Evolutionary conservation across 1,284 basidiomycete genomes (phyloP).

Genomic region (Sporisorium graminicola): DNA sequence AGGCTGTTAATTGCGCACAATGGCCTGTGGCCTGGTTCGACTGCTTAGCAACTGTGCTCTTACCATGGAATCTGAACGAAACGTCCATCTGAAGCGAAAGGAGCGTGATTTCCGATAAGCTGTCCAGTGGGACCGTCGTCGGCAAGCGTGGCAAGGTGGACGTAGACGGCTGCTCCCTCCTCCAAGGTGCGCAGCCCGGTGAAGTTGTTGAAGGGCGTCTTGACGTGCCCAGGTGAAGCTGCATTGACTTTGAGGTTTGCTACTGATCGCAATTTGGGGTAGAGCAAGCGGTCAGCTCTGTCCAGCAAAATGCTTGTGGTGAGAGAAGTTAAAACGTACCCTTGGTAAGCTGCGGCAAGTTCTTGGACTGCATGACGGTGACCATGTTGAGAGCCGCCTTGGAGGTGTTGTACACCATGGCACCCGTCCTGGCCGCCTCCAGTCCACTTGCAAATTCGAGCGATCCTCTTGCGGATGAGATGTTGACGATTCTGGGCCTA

Average conservation of each 20-base stretch:
- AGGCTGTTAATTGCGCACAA: no score
- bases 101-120: slow-evolving; percentile 28
- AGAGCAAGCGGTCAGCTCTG: not conserved
- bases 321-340: not conserved
- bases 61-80: slow-evolving; percentile 31
- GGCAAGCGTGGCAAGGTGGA: slow-evolving; percentile 26
- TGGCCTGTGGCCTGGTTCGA: no score
- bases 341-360: slow-evolving; percentile 9
- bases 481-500: slow-evolving; percentile 19
- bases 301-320: no score
- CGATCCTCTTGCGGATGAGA: slow-evolving; percentile 30
- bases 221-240: slow-evolving; percentile 36
- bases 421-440: slow-evolving; percentile 28
- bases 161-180: slow-evolving; percentile 30
- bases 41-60: no score
- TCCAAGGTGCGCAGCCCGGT: slow-evolving; percentile 20
- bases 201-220: slow-evolving; percentile 42
- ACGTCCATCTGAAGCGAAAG: slow-evolving; percentile 11
- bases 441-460: slow-evolving; percentile 16
- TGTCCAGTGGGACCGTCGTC: slow-evolving; percentile 25
- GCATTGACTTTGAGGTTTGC: slow-evolving; percentile 34
- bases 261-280: not conserved
- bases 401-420: slow-evolving; percentile 42
- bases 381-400: slow-evolving; percentile 42
- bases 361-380: slow-evolving; percentile 38